Conservation (phyloP, 768 basidiomycete genomes). For the Daedaleopsis nitida region DNA sequence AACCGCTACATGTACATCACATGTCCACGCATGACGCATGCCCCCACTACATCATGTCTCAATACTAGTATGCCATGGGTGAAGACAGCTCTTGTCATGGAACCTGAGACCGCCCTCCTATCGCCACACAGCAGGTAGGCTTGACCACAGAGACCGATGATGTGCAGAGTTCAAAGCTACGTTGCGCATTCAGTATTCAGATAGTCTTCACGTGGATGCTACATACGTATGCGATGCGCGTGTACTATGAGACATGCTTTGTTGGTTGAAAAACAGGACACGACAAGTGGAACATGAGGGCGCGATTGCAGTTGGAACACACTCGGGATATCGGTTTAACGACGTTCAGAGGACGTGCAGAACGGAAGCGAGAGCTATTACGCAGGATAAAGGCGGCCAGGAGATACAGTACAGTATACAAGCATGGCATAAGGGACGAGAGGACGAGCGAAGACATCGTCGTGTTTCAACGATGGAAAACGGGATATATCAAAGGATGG, state of each 20-base stretch:
- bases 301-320: too few relatives aligned
- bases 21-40: conserved; percentile 31
- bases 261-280: too few relatives aligned
- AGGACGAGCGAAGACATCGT: background rate
- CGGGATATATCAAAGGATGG: too few relatives aligned
- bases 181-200: too few relatives aligned
- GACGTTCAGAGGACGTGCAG: background rate
- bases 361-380: background rate
- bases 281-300: too few relatives aligned
- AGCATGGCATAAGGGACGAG: background rate
- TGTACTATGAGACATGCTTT: too few relatives aligned
- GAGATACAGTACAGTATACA: background rate
- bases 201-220: too few relatives aligned
- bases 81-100: background rate
- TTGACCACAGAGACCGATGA: too few relatives aligned
- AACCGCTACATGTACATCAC: conserved; percentile 23
- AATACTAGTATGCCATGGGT: conserved; percentile 18
- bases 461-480: too few relatives aligned
- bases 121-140: too few relatives aligned
- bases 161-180: background rate
- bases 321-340: too few relatives aligned
- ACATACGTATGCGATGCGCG: too few relatives aligned
- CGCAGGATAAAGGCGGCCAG: background rate
- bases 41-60: conserved; percentile 14
- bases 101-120: background rate